Conservation (phyloP, 176 grass and related monocot genomes). For the Cenchrus americanus region DNA sequence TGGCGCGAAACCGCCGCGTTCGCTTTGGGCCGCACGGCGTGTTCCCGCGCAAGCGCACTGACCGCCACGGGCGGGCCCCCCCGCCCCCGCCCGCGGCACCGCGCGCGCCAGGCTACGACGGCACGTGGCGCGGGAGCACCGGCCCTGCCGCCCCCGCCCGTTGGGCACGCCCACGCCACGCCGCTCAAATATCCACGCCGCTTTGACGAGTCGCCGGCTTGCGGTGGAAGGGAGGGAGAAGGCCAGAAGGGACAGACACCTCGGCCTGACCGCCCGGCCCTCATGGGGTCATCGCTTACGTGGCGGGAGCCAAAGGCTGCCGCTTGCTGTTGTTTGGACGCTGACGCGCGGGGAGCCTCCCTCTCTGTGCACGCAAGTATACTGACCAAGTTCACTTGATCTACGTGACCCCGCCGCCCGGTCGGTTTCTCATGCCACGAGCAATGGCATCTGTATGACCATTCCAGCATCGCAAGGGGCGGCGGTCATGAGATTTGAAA, state of each 20-base stretch:
- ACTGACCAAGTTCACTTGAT: background rate
- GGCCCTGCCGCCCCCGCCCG: too few species aligned
- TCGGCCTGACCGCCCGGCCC: too few species aligned
- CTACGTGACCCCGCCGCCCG: background rate
- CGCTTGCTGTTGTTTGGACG: background rate
- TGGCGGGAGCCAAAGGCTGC: background rate
- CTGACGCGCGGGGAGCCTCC: background rate
- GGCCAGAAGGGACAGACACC: background rate
- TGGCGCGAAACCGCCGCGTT: slow-evolving; percentile 40
- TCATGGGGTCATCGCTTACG: background rate
- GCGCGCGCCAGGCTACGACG: background rate
- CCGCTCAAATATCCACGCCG: slow-evolving; percentile 14
- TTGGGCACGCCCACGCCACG: background rate
- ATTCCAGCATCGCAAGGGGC: background rate
- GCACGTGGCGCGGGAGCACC: slow-evolving; percentile 24
- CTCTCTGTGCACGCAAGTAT: too few species aligned
- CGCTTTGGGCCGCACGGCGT: slow-evolving; percentile 1
- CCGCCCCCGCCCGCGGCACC: background rate
- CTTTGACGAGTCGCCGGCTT: background rate
- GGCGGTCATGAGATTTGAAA: background rate
- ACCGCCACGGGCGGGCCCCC: slow-evolving; percentile 5
- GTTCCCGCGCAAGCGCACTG: slow-evolving; percentile 45
- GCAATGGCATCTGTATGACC: background rate
- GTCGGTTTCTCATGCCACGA: background rate
- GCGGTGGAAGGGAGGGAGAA: background rate